phyloP scores from a whole-genome alignment of 2,329 filamentous ascomycete genomes.

The Diaporthe humulicola region DNA sequence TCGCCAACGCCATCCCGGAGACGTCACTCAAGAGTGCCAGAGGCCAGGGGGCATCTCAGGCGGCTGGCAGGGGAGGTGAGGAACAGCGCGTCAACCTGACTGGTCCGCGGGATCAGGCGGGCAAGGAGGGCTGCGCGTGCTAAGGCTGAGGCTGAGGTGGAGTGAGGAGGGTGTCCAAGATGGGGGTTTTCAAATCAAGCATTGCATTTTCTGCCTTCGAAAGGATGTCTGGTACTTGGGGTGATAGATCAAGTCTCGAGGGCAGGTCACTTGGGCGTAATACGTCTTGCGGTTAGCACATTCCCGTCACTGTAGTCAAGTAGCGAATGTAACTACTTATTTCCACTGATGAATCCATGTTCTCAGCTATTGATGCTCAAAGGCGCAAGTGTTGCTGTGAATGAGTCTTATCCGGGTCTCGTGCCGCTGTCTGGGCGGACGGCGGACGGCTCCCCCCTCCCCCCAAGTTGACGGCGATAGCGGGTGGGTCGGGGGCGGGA shows the following conservation, averaged over 20 bases:
- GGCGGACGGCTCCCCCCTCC: neutral
- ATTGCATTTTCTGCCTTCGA: constrained; percentile 36
- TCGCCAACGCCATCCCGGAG: constrained; percentile 98
- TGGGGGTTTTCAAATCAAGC: constrained; percentile 33
- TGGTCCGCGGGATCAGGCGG: constrained; percentile 77
- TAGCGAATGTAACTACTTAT: constrained; percentile 37
- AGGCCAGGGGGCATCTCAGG: constrained; percentile 73
- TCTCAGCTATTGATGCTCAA: neutral
- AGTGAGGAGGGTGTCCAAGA: constrained; percentile 29
- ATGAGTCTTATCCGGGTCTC: neutral
- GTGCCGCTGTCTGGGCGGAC: neutral
- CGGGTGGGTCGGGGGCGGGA: neutral
- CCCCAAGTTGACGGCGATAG: constrained; percentile 4
- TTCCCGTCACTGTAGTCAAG: constrained; percentile 31
- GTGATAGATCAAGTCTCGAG: constrained; percentile 31
- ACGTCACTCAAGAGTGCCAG: constrained; percentile 92
- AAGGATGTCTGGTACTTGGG: constrained; percentile 5
- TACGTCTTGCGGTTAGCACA: constrained; percentile 30
- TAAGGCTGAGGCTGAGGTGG: constrained; percentile 54
- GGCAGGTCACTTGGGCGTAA: constrained; percentile 40
- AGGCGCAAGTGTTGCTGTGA: neutral
- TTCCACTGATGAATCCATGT: neutral
- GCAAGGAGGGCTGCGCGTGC: constrained; percentile 94
- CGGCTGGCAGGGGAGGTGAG: constrained; percentile 71
- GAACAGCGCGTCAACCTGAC: constrained; percentile 87